Percentiles rank a stretch among this genome's conserved stretches.
phyloP scores from a whole-genome alignment of 192 early-diverging fungal genomes.

The Globomyces pollinis-pini region DNA sequence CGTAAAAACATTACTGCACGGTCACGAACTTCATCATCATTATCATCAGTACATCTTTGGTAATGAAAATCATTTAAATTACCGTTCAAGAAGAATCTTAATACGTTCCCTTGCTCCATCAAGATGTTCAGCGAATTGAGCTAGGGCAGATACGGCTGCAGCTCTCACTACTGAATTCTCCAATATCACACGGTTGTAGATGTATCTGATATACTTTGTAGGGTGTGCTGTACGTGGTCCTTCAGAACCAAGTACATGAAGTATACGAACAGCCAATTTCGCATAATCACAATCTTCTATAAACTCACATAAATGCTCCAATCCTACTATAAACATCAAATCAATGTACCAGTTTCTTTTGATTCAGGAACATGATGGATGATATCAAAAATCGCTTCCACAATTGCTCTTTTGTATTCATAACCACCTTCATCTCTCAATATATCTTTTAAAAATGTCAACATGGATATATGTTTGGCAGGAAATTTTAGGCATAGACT shows the following conservation, averaged over 20 bases:
- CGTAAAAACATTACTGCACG: constrained; percentile 83
- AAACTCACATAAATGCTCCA: constrained; percentile 96
- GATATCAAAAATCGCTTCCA: constrained; percentile 96
- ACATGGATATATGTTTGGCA: constrained; percentile 84
- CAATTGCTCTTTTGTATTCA: constrained; percentile 92
- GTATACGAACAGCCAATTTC: constrained; percentile 94
- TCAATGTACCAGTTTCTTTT: constrained; percentile 70
- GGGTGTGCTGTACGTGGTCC: constrained; percentile 88
- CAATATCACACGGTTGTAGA: constrained; percentile 98
- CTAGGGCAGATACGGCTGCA: constrained; percentile 91
- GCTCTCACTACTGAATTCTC: constrained; percentile 94
- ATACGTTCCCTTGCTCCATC: constrained; percentile 63
- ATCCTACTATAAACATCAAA: constrained; percentile 41
- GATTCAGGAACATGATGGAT: constrained; percentile 88
- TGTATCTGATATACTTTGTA: constrained; percentile 95
- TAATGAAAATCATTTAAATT: constrained; percentile 29
- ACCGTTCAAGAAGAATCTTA: constrained; percentile 69
- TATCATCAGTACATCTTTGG: constrained; percentile 89
- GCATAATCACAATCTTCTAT: constrained; percentile 99
- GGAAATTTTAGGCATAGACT: constrained; percentile 97
- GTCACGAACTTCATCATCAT: constrained; percentile 97
- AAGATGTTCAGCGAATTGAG: constrained; percentile 81
- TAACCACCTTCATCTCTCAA: constrained; percentile 97
- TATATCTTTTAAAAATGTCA: constrained; percentile 85
- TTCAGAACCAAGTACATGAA: constrained; percentile 89